Base-by-base conservation (phyloP, 1,284 basidiomycete genomes). In the Cerrena zonata region DNA sequence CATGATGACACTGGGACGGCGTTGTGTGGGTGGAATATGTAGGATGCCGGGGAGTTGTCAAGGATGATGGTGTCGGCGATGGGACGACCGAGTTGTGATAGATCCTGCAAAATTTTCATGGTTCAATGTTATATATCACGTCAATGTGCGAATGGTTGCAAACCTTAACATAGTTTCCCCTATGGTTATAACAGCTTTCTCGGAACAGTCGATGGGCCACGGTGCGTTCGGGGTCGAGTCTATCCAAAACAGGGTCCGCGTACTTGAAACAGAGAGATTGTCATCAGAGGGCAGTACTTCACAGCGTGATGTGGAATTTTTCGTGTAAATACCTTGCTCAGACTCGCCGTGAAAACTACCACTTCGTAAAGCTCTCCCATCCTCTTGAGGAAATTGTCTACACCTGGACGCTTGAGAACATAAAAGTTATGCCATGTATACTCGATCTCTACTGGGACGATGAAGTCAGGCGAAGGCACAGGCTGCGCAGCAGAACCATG, bases 341-440 rank as follows among this genome's bases (percentile, higher is more conserved):
- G 70, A 68, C 90, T 94, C 7, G 96, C 95, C 3, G 95, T 99
- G 67, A 99, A 99, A 7, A 99, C 90, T 24, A 99, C 95, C 47
- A 99, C 80, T 70, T 99, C 95, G 68, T 96, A 99, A 47, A 97
- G 84, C 70, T 96, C 90, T 39, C 96, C 95, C 95, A 99, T 99
- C 68, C 82, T 86, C 69, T 89, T 89, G 68, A 99, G 73, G 69
- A 99, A 99, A 62, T 86, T 86, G 71, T 99, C 95, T 22, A 99
- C 96, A 4, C 95, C 95, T 1, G 95, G 95, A 38, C 95, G 87
- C 72, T 99, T 99, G 68, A 99, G 92, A 44, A 99, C 95, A 69
- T 98, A 98, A 54, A 99, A 93, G 62, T 98, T 98, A 69, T 99
- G 95, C 76, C 89, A 91, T 61, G 94, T 86, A 54, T 90, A 93